Evolutionary conservation across 345 rosid species (phyloP).

Genomic region (Anastatica hierochuntica): DNA sequence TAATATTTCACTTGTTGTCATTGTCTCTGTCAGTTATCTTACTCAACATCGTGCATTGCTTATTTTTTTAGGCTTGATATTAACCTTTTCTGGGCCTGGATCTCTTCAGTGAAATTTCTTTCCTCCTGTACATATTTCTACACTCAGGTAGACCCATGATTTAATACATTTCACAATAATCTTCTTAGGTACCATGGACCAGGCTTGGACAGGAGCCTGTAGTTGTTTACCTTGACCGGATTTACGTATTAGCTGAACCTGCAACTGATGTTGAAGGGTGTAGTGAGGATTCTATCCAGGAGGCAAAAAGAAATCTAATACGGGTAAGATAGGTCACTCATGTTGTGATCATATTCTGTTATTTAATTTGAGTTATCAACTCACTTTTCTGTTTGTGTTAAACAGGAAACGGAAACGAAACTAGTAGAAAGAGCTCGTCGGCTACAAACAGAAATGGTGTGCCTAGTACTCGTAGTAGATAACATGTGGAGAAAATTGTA

Average conservation of each 20-base stretch:
- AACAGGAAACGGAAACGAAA: constrained; percentile 80
- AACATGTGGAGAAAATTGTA: constrained; percentile 2
- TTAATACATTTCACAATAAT: not conserved
- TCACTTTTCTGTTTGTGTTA: constrained; percentile 20
- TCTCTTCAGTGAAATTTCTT: not conserved
- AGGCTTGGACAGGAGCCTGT: constrained; percentile 99
- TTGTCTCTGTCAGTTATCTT: constrained; percentile 3
- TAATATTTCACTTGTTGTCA: not conserved
- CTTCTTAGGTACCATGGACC: constrained; percentile 91
- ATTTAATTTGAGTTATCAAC: constrained; percentile 3
- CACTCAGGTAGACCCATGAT: constrained; percentile 5
- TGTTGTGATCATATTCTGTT: constrained; percentile 15
- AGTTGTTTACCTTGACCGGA: constrained; percentile 76
- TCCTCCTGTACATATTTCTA: not conserved
- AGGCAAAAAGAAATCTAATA: constrained; percentile 69
- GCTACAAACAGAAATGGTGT: constrained; percentile 75
- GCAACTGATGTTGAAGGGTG: constrained; percentile 70
- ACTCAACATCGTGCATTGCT: not conserved
- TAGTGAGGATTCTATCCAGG: constrained; percentile 81
- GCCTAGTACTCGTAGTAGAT: constrained; percentile 12
- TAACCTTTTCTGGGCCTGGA: not conserved
- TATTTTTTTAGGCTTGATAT: not conserved
- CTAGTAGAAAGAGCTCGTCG: constrained; percentile 59
- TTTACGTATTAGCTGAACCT: constrained; percentile 82
- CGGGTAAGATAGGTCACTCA: constrained; percentile 48